Evolutionary conservation across 2,329 filamentous ascomycete species (phyloP), one percentile per base, ranked within the genome.

Genomic region (Huntiella decipiens): DNA sequence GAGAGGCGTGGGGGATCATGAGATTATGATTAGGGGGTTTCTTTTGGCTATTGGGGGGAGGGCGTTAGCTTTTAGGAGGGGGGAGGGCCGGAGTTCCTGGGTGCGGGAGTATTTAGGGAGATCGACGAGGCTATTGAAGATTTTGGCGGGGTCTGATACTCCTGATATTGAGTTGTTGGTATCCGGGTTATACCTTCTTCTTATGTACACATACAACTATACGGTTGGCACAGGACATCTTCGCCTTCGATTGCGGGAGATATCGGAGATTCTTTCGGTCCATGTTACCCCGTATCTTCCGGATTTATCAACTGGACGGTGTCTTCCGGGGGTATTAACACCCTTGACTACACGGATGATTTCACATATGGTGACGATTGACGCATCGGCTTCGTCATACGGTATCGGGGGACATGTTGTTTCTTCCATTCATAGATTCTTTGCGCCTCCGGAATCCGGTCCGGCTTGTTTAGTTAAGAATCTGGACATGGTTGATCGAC

Each of bases 171-270:
- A 43, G 8, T 16, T 15, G 8, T 12, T 43, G 3, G 28, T 43
- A 4, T 16, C 40, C 12, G 40, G 28, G 11, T 32, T 43, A 10
- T 43, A 43, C 28, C 40, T 43, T 8, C 31, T 43, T 12, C 28
- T 43, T 32, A 43, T 43, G 13, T 43, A 43, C 31, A 32, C 33
- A 13, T 43, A 34, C 28, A n/a, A 8, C 40, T n/a, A 32, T 28
- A 31, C 28, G 4, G n/a, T 13, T 34, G 28, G 22, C 22, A 28
- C 22, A 10, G 22, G 22, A 28, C 22, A 28, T 8, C 22, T 28
- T 4, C 22, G 22, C 6, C 10, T 28, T 28, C 22, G 22, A 7
- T 2, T 28, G 1, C 22, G 22, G 22, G 22, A 28, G 22, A 28
- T 28, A 28, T 28, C 22, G 6, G 6, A 28, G 8, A 28, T 28